Conservation (phyloP, 2,329 filamentous ascomycete genomes). For the Cladosporium sp. region DNA sequence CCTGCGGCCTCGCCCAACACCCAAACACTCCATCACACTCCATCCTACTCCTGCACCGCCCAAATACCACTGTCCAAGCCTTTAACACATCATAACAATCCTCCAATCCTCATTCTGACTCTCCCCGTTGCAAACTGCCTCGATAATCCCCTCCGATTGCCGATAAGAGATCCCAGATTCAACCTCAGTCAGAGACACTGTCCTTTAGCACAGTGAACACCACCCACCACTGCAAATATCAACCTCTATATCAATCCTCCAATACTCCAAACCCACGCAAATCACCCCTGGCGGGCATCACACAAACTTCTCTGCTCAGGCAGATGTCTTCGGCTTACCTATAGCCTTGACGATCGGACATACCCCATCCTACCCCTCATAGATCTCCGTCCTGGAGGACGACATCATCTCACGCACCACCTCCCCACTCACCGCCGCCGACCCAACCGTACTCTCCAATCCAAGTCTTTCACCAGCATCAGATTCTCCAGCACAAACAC, state of each 20-base stretch:
- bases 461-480: constrained; percentile 23
- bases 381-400: constrained; percentile 28
- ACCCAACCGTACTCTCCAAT: constrained; percentile 25
- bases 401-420: constrained; percentile 17
- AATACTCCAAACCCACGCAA: neutral
- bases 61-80: neutral
- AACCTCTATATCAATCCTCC: neutral
- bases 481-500: constrained; percentile 29
- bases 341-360: constrained; percentile 8
- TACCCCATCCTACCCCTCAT: constrained; percentile 18
- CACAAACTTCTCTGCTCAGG: neutral
- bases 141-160: neutral
- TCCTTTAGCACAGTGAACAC: neutral
- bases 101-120: neutral
- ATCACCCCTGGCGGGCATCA: neutral
- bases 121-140: neutral
- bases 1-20: neutral
- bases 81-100: neutral
- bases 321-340: constrained; percentile 12
- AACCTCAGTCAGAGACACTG: neutral
- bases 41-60: neutral
- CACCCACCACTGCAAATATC: neutral
- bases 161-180: neutral
- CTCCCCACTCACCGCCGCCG: constrained; percentile 29
- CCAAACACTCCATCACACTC: neutral